A percentile compares a stretch with the other conserved stretches of the same genome.
phyloP scores from a whole-genome alignment of 306 rosid species.

The Medicago ruthenica region DNA sequence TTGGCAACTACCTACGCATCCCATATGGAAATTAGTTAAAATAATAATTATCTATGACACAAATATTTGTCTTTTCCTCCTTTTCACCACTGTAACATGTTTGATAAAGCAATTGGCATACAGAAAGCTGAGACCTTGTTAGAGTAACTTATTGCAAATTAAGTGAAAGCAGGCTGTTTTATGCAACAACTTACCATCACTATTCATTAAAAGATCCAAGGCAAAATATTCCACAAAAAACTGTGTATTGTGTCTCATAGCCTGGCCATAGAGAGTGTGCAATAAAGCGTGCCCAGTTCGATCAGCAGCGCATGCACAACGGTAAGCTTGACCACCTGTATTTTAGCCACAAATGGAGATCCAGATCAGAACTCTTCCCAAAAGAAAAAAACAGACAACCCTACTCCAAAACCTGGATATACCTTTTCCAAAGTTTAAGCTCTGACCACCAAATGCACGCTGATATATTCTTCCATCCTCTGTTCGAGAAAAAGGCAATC shows the following conservation, averaged over 20 bases:
- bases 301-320: constrained; percentile 97
- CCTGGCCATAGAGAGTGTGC: constrained; percentile 95
- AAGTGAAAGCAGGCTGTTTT: neutral
- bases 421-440: constrained; percentile 95
- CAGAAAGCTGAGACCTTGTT: constrained; percentile 3
- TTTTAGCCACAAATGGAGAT: constrained; percentile 33
- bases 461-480: constrained; percentile 89
- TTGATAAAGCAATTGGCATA: constrained; percentile 21
- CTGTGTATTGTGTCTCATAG: constrained; percentile 92
- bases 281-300: constrained; percentile 94
- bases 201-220: constrained; percentile 80
- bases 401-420: constrained; percentile 26
- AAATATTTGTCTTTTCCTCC: neutral
- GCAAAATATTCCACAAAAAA: constrained; percentile 94
- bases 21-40: constrained; percentile 37
- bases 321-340: constrained; percentile 92
- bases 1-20: constrained; percentile 80
- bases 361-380: constrained; percentile 41
- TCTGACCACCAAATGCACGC: constrained; percentile 98
- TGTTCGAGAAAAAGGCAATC: constrained; percentile 89
- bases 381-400: constrained; percentile 8
- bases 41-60: constrained; percentile 14
- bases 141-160: constrained; percentile 3
- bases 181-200: constrained; percentile 66
- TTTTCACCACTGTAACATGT: neutral